Evolutionary conservation across 1,139 yeast genomes (phyloP), one percentile per base, ranked within the genome.

Genomic region (Pichia sp.): DNA sequence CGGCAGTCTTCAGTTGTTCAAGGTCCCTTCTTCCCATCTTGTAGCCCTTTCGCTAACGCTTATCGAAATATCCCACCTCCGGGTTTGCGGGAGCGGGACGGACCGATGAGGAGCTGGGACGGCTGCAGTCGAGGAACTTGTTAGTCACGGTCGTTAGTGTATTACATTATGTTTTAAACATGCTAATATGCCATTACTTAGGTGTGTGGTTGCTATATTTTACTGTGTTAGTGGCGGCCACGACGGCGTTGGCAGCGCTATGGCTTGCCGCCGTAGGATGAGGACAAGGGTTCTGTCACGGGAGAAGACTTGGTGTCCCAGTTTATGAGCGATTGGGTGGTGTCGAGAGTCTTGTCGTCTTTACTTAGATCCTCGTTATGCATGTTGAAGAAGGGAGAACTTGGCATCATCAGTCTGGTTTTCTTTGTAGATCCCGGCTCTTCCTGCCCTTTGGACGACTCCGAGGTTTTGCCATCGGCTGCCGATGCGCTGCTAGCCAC

Each of bases 261-360:
- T 36, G 40, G 40, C 16, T 36, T 36, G 40, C 40, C 40, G 16
- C 16, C 9, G 41, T 46, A 46, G 9, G 46, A 44, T 7, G 43
- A 49, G 33, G 48, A 50, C 4, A 51, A 20, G 2, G 58, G 63
- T 9, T 61, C 64, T 2, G 70, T 66, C 3, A 60, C 61, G 1
- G 69, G 69, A 0, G 69, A 66, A 4, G 69, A 65, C 30, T 54
- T 56, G 1, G 55, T 49, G 24, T 58, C 61, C 68, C 68, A 66
- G 40, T 55, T 54, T 16, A 53, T 53, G 16, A 63, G 50, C 31
- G 65, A 60, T 43, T 57, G 55, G 4, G 64, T 58, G 1, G 64
- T 59, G 48, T 61, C 59, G 27, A 56, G 53, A 27, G 56, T 51
- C 27, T 59, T 57, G 29, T 60, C 61, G 24, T 56, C 64, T 24